phyloP scores from a whole-genome alignment of 495 filamentous ascomycete species.

The Penicillium simplicissimum region DNA sequence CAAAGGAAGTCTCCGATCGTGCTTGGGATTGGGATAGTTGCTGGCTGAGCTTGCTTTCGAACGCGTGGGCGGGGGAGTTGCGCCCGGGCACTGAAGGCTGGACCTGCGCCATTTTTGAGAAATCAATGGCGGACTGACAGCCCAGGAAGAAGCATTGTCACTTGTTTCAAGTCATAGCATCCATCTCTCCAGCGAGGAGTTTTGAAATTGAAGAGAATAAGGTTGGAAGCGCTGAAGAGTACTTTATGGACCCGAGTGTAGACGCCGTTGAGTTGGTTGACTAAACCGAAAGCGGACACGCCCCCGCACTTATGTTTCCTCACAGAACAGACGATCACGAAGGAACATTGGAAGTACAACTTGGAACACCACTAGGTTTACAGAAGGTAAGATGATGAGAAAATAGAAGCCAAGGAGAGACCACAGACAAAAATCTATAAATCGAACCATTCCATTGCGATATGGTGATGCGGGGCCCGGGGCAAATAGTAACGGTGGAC shows the following conservation, averaged over 20 bases:
- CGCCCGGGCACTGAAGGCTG: constrained; percentile 28
- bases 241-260: background rate
- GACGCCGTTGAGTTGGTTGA: background rate
- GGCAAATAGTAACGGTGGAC: no score
- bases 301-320: constrained; percentile 14
- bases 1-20: constrained; percentile 24
- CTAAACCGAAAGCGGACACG: constrained; percentile 20
- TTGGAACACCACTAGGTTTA: no score
- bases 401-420: no score
- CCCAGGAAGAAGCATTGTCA: background rate
- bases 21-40: constrained; percentile 35
- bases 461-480: no score
- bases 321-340: background rate
- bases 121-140: constrained; percentile 8
- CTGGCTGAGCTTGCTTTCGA: constrained; percentile 47
- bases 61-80: constrained; percentile 25
- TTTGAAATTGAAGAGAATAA: background rate
- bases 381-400: no score
- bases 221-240: background rate
- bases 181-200: background rate
- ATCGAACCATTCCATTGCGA: no score
- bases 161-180: background rate
- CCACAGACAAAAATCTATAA: no score
- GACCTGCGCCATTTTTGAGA: constrained; percentile 26
- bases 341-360: no score